Evolutionary conservation across 768 basidiomycete species (phyloP).

Genomic region (Collybia mongolica): DNA sequence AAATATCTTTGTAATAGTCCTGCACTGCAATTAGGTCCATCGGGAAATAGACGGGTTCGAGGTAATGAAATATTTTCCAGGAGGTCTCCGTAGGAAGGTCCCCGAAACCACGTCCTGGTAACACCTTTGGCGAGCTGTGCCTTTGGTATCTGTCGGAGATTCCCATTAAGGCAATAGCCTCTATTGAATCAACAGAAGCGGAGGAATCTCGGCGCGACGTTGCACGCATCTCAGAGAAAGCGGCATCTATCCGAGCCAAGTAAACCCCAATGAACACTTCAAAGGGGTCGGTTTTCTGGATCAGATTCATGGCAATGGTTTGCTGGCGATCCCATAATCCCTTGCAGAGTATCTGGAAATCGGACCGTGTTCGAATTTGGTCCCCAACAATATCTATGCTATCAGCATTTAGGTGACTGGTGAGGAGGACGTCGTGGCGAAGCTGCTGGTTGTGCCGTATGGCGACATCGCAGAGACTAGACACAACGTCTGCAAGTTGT

Average conservation of each 20-base stretch:
- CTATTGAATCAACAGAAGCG: background rate
- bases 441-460: too few relatives aligned
- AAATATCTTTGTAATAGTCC: background rate
- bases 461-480: too few relatives aligned
- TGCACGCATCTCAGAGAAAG: background rate
- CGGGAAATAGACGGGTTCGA: background rate
- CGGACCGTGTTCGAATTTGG: background rate
- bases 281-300: background rate
- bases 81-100: slow-evolving; percentile 8
- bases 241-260: background rate
- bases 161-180: background rate
- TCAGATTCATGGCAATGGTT: background rate
- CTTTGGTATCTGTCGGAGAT: background rate
- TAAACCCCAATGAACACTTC: background rate
- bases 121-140: background rate
- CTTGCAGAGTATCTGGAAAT: background rate
- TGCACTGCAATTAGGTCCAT: background rate
- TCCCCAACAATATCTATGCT: too few relatives aligned
- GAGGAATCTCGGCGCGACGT: background rate
- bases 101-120: background rate
- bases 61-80: slow-evolving; percentile 4
- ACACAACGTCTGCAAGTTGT: too few relatives aligned
- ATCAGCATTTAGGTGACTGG: too few relatives aligned
- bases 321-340: background rate
- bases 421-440: too few relatives aligned